Percentiles rank a stretch among this genome's conserved stretches.
These are phyloP conservation scores for Saccharomycopsis hybrid DNA, from an alignment of 1,139 yeast genomes.

Conservation along the genomic window DNA sequence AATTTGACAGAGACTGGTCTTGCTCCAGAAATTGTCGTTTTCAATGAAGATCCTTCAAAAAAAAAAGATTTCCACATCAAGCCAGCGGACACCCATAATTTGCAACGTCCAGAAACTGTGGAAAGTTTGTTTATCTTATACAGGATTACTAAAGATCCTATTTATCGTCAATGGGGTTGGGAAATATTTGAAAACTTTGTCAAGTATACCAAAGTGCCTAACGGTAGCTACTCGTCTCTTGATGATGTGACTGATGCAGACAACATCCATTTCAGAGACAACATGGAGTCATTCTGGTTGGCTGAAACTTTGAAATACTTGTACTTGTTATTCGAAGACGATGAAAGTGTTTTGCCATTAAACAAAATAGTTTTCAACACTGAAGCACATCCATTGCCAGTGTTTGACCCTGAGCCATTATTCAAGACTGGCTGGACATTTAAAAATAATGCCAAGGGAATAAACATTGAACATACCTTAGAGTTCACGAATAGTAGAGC, in stretches of 20 bases:
- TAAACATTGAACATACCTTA: not conserved
- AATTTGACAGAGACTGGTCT: conserved; percentile 67
- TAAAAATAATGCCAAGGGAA: not conserved
- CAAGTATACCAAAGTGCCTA: conserved; percentile 48
- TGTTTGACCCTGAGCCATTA: conserved; percentile 45
- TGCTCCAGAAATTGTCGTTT: conserved; percentile 84
- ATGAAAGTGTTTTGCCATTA: conserved; percentile 48
- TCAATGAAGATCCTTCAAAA: conserved; percentile 39
- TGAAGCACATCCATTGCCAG: conserved; percentile 90
- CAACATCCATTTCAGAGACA: conserved; percentile 46
- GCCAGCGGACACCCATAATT: conserved; percentile 68
- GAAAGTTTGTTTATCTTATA: conserved; percentile 80
- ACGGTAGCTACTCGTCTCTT: conserved; percentile 64
- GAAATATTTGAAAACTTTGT: conserved; percentile 71
- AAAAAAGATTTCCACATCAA: conserved; percentile 60
- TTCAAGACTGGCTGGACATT: conserved; percentile 61
- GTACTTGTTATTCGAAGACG: conserved; percentile 72
- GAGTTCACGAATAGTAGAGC: conserved; percentile 7
- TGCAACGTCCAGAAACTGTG: conserved; percentile 93
- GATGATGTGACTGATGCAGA: conserved; percentile 55
- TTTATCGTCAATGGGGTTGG: conserved; percentile 88
- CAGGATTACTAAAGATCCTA: conserved; percentile 73
- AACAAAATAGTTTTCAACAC: conserved; percentile 78
- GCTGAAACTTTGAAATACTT: conserved; percentile 90
- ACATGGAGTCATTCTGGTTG: conserved; percentile 90